Conservation (phyloP, 179 eudicot genomes). For the Sideroxylon spinosum region DNA sequence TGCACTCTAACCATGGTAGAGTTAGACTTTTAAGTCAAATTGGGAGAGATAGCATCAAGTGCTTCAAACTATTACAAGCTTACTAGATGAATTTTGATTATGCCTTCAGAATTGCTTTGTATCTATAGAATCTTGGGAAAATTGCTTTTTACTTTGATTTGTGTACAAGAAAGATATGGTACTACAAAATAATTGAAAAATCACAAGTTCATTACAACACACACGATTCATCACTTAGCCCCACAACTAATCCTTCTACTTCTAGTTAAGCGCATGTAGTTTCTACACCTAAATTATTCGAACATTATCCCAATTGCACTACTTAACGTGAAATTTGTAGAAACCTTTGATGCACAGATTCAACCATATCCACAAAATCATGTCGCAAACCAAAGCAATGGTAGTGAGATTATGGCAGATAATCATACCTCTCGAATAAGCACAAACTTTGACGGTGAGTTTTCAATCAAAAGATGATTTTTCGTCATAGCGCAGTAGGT, state of each 20-base stretch:
- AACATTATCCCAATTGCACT: not conserved
- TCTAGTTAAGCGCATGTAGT: not conserved
- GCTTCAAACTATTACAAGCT: no score
- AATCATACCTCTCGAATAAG: slow-evolving; percentile 3
- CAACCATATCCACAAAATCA: not conserved
- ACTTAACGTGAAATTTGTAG: not conserved
- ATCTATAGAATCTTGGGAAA: no score
- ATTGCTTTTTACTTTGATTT: not conserved
- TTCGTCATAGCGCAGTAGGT: not conserved
- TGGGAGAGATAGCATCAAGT: no score
- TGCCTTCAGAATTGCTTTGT: not conserved
- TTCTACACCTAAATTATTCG: not conserved
- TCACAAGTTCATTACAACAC: no score
- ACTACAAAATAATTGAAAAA: not conserved
- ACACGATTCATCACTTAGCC: not conserved
- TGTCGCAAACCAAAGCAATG: not conserved
- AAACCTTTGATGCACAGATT: not conserved
- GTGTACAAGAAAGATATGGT: not conserved
- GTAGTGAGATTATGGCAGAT: not conserved
- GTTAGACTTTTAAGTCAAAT: no score
- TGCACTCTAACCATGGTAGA: no score
- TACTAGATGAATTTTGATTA: no score
- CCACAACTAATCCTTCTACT: no score
- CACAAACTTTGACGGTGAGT: not conserved
- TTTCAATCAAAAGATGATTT: not conserved